Conservation (phyloP, 768 basidiomycete species). For the Collybia mongolica region DNA sequence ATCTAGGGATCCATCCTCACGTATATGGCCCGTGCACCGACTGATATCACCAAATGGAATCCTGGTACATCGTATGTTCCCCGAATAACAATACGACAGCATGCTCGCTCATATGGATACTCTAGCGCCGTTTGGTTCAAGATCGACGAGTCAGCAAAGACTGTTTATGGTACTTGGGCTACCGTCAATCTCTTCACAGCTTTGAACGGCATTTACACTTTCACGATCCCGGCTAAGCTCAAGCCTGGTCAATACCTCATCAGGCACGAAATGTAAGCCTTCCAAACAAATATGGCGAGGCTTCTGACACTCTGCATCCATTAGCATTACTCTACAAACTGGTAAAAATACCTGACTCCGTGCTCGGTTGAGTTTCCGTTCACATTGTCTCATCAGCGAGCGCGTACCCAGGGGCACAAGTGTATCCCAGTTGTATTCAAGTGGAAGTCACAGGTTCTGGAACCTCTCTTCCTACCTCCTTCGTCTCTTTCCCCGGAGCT, state of each 20-base stretch:
- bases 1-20: constrained; percentile 42
- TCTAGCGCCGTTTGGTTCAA: too few relatives aligned
- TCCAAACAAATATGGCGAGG: neutral
- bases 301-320: too few relatives aligned
- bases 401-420: constrained; percentile 39
- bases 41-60: constrained; percentile 40
- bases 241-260: constrained; percentile 48
- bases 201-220: constrained; percentile 36
- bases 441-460: constrained; percentile 46
- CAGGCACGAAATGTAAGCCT: constrained; percentile 43
- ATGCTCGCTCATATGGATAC: too few relatives aligned
- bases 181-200: constrained; percentile 24
- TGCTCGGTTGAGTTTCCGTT: too few relatives aligned
- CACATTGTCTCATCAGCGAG: constrained; percentile 22
- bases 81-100: constrained; percentile 23
- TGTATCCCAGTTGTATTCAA: constrained; percentile 48
- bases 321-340: constrained; percentile 39
- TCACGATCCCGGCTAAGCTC: constrained; percentile 45
- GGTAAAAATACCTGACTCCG: constrained; percentile 16
- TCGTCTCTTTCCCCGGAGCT: constrained; percentile 50
- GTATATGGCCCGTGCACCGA: constrained; percentile 45
- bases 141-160: too few relatives aligned
- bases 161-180: too few relatives aligned
- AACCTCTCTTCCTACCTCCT: constrained; percentile 37
- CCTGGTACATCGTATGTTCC: constrained; percentile 36